Evolutionary conservation across 2,329 filamentous ascomycete genomes (phyloP), one percentile per base, ranked within the genome.

Genomic region (Scytalidium lignicola): DNA sequence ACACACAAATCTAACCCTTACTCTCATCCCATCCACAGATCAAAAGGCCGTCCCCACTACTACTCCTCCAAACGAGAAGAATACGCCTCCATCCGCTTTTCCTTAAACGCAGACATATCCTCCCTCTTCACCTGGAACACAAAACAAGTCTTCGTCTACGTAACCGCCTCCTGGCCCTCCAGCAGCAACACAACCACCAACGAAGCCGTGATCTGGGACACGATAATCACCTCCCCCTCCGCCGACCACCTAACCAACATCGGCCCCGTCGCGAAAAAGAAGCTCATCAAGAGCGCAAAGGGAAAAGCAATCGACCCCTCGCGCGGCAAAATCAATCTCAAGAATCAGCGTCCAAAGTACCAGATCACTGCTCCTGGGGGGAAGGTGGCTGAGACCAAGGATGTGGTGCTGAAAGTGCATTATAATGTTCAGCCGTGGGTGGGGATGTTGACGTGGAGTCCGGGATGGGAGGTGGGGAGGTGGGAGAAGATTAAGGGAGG

Each of bases 381-480:
- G 53, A 84, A 83, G 67, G 77, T 97, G 57, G 87, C 88, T 42
- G 78, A 86, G 62, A 75, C 82, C 44, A 73, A 78, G 45, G 83
- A 93, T 65, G 89, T 92, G 49, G 84, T 81, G 23, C 74, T 99
- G 54, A 83, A 85, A 61, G 74, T 97, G 47, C 86, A 93, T 64
- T 99, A 95, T 82, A 97, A 97, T 70, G 87, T 97, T 52, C 93
- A 99, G 75, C 93, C 93, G 26, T 97, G 92, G 89, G 90, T 99
- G 10, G 93, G 93, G 13, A 70, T 86, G 46, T 70, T 97, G 67
- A 86, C 86, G 40, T 99, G 93, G 93, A 85, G 86, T 62, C 63
- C 61, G 54, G 67, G 74, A 54, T 58, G 64, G 40, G 74, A 79
- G 55, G 67, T 79, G 49, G 79, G 79, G 9, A 66, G 71, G 44